Conservation (phyloP, 2,329 filamentous ascomycete genomes). For the Endothia cerciana region DNA sequence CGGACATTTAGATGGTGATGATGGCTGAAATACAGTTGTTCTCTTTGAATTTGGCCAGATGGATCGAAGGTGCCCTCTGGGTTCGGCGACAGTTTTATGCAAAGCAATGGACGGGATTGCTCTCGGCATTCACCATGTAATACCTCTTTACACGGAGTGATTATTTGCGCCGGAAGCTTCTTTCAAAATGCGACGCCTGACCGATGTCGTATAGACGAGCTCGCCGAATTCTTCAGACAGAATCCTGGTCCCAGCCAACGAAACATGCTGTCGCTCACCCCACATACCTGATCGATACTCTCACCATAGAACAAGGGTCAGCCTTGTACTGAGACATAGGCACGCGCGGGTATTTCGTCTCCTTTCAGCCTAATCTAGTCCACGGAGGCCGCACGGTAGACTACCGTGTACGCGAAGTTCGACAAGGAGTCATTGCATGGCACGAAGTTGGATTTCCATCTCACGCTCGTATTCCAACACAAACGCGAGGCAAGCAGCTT, state of each 20-base stretch:
- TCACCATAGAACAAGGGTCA: neutral
- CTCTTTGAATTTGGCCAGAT: too few relatives aligned
- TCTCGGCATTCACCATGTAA: too few relatives aligned
- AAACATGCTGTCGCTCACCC: neutral
- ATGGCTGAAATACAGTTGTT: too few relatives aligned
- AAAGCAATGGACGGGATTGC: too few relatives aligned
- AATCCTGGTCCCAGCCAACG: neutral
- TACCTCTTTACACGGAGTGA: too few relatives aligned
- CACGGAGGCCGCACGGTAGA: neutral
- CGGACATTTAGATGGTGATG: too few relatives aligned
- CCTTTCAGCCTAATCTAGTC: neutral
- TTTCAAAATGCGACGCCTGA: too few relatives aligned
- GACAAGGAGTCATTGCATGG: too few relatives aligned
- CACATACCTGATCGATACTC: neutral
- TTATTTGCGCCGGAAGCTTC: neutral
- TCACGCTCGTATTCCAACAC: neutral
- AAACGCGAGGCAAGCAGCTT: neutral
- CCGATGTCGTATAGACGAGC: constrained; percentile 3
- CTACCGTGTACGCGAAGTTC: neutral
- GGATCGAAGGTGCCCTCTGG: too few relatives aligned
- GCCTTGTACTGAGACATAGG: neutral
- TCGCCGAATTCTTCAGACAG: neutral
- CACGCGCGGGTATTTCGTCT: neutral
- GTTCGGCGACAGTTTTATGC: too few relatives aligned
- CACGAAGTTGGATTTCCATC: neutral